Conservation (phyloP, 148 eudicot genomes). For the Rhododendron ferrugineum region DNA sequence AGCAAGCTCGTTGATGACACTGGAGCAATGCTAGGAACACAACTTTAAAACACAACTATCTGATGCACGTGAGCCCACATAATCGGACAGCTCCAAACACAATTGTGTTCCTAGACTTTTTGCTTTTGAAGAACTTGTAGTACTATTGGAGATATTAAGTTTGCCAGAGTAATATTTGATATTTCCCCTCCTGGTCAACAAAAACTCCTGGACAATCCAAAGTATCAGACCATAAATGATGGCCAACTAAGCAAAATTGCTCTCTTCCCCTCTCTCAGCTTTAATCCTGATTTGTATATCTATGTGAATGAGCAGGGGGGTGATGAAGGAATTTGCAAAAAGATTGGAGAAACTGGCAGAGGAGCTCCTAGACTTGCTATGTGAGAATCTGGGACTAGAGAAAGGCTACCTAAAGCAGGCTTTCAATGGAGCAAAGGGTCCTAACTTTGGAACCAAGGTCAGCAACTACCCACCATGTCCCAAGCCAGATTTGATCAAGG, state of each 20-base stretch:
- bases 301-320: slow-evolving; percentile 32
- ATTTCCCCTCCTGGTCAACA: background rate
- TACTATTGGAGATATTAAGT: background rate
- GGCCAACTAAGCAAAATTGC: background rate
- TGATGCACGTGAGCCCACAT: background rate
- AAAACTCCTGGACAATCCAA: background rate
- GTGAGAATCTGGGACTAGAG: slow-evolving; percentile 75
- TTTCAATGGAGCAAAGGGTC: slow-evolving; percentile 54
- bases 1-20: too few relatives aligned
- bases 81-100: background rate
- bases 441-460: slow-evolving; percentile 72
- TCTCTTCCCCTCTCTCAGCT: background rate
- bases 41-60: too few relatives aligned
- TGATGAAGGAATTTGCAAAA: slow-evolving; percentile 63
- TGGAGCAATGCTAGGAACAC: too few relatives aligned
- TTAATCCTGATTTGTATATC: background rate
- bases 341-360: slow-evolving; percentile 67
- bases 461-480: slow-evolving; percentile 83
- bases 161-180: background rate
- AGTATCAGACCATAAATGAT: background rate
- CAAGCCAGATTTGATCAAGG: slow-evolving; percentile 65
- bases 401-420: slow-evolving; percentile 69
- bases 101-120: background rate
- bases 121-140: background rate
- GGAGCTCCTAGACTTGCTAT: slow-evolving; percentile 58